Percentiles rank a stretch among this genome's conserved stretches.
phyloP scores from a whole-genome alignment of 306 rosid genomes.

The Sicyos baderoa region DNA sequence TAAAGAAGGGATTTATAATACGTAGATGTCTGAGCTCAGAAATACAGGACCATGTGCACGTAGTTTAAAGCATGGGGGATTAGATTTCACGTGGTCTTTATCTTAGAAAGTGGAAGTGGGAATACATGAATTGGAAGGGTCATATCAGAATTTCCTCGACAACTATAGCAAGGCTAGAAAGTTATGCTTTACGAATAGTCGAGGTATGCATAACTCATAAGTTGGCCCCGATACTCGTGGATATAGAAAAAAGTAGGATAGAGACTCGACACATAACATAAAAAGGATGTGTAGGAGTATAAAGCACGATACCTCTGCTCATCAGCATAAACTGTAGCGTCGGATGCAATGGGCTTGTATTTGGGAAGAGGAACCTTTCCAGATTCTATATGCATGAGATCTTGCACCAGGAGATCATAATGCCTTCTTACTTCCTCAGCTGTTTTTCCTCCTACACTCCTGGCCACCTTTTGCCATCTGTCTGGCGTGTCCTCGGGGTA shows the following conservation, averaged over 20 bases:
- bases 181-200: too few species aligned
- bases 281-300: not conserved
- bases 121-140: constrained; percentile 22
- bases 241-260: too few species aligned
- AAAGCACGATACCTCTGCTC: constrained; percentile 43
- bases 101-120: constrained; percentile 22
- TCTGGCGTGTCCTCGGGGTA: constrained; percentile 70
- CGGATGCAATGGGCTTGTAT: constrained; percentile 39
- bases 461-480: constrained; percentile 84
- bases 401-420: constrained; percentile 70
- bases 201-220: too few species aligned
- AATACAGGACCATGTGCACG: constrained; percentile 44
- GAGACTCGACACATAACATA: not conserved
- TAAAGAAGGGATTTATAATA: constrained; percentile 11
- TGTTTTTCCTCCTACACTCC: constrained; percentile 76
- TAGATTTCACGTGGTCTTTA: constrained; percentile 44
- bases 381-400: constrained; percentile 60
- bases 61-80: constrained; percentile 38
- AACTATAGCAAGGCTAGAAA: too few species aligned
- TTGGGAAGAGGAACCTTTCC: constrained; percentile 65
- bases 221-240: too few species aligned
- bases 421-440: constrained; percentile 59
- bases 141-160: too few species aligned
- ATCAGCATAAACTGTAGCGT: constrained; percentile 26
- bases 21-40: constrained; percentile 26